Conservation (phyloP, 1,139 yeast species). For the Trichomonascaceae sp. region DNA sequence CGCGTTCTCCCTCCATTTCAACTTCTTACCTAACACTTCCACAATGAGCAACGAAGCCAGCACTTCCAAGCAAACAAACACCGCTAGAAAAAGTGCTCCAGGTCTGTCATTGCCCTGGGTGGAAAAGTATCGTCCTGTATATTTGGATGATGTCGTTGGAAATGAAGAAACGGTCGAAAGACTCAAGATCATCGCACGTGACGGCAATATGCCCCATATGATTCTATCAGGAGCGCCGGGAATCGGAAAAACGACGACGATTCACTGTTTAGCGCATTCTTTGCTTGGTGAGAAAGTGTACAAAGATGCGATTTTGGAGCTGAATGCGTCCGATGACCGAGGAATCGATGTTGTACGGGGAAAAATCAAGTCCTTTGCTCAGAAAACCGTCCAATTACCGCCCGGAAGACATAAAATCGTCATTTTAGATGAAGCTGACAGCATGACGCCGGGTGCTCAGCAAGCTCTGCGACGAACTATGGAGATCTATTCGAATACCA, state of each 20-base stretch:
- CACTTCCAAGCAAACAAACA: background rate
- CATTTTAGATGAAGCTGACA: constrained; percentile 91
- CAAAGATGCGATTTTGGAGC: constrained; percentile 79
- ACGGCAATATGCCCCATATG: constrained; percentile 96
- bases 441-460: constrained; percentile 99
- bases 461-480: constrained; percentile 94
- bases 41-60: background rate
- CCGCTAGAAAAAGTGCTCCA: background rate
- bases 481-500: constrained; percentile 91
- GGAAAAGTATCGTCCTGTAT: constrained; percentile 84
- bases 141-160: constrained; percentile 82
- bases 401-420: constrained; percentile 80
- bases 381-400: constrained; percentile 72
- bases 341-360: constrained; percentile 94
- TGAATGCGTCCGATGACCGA: constrained; percentile 94
- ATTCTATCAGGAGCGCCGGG: constrained; percentile 89
- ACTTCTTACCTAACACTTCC: background rate
- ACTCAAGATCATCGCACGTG: constrained; percentile 73
- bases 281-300: constrained; percentile 62
- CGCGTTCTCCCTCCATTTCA: background rate
- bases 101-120: constrained; percentile 49
- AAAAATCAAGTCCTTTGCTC: constrained; percentile 91
- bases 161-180: constrained; percentile 86
- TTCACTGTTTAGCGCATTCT: constrained; percentile 84
- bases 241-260: constrained; percentile 92